Evolutionary conservation across 768 basidiomycete species (phyloP), one percentile per base, ranked within the genome.

Genomic region (Termitomyces heimii): DNA sequence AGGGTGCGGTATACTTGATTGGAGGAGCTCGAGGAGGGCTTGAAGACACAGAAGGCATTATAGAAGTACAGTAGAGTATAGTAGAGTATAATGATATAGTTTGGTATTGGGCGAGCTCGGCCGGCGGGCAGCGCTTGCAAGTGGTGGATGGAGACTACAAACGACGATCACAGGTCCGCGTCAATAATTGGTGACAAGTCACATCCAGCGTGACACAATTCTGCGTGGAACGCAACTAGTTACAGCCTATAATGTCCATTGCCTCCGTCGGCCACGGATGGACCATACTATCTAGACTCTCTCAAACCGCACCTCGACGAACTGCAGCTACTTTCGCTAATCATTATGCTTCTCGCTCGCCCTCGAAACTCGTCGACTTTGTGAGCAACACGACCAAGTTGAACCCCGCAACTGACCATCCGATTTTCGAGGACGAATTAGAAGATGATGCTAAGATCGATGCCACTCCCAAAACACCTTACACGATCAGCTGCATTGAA

Each of bases 1-100:
- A 68, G 28, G 82, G 86, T 3, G 88, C 80, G 31, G 70, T 73
- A 68, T 92, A 92, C 72, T 83, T 78, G 69, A 85, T 78, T n/a
- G 86, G 83, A 29, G 86, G 86, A 14, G 86, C 82, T 44, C 80
- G 81, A 58, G 89, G 89, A 12, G 85, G 88, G 55, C 77, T 83
- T 64, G 79, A 73, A 40, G 75, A 68, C 9, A 72, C 37, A 39
- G 51, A 52, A 65, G 70, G 66, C 75, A 77, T 79, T 65, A 52
- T 68, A 65, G 59, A 62, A 57, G 51, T 54, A 59, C 60, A 65
- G 58, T 62, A 66, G 56, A 62, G 63, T 63, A 66, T 57, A 58
- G n/a, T 56, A 66, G 56, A 56, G 62, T 67, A 62, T 63, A 62
- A 61, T 54, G 61, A 68, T 66, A 70, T 73, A 72, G 69, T 65